Percentiles rank a stretch among this genome's conserved stretches.
Conservation (phyloP, 148 eudicot genomes). For the Fagopyrum tataricum region DNA sequence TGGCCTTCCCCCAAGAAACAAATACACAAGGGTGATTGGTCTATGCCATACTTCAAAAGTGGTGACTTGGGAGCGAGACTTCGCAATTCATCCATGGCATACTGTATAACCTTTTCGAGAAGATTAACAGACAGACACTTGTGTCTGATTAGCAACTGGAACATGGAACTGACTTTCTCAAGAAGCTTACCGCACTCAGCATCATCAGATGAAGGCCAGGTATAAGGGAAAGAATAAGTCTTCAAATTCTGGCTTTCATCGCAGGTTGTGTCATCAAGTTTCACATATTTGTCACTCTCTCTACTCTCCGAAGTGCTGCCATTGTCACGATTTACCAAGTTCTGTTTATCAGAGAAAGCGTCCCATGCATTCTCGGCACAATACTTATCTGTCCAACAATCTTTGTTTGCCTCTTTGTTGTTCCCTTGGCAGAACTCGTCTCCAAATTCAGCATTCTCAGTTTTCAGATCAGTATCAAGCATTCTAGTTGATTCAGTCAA, state of each 20-base stretch:
- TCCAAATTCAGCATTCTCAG: slow-evolving; percentile 26
- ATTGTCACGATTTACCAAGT: slow-evolving; percentile 32
- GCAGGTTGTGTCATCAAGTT: slow-evolving; percentile 35
- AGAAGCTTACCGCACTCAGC: slow-evolving; percentile 69
- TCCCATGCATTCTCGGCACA: slow-evolving; percentile 53
- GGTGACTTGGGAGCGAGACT: slow-evolving; percentile 59
- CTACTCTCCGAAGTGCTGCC: slow-evolving; percentile 26
- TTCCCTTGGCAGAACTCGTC: slow-evolving; percentile 20
- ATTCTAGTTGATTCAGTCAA: slow-evolving; percentile 50
- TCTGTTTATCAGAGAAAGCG: slow-evolving; percentile 29
- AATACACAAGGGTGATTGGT: slow-evolving; percentile 72
- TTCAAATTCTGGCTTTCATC: slow-evolving; percentile 34
- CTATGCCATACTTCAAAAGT: slow-evolving; percentile 57
- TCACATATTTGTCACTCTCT: slow-evolving; percentile 28
- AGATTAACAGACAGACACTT: slow-evolving; percentile 73
- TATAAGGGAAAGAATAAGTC: slow-evolving; percentile 33
- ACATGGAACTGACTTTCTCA: slow-evolving; percentile 51
- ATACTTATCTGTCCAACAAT: slow-evolving; percentile 32
- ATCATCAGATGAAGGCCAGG: slow-evolving; percentile 80
- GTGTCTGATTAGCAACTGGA: slow-evolving; percentile 48
- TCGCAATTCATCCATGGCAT: slow-evolving; percentile 68
- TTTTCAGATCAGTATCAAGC: slow-evolving; percentile 46
- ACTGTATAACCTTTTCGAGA: slow-evolving; percentile 60
- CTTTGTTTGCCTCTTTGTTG: slow-evolving; percentile 27
- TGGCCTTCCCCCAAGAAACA: slow-evolving; percentile 72